Conservation (phyloP, 2,329 filamentous ascomycete species). For the Diaporthe eres region DNA sequence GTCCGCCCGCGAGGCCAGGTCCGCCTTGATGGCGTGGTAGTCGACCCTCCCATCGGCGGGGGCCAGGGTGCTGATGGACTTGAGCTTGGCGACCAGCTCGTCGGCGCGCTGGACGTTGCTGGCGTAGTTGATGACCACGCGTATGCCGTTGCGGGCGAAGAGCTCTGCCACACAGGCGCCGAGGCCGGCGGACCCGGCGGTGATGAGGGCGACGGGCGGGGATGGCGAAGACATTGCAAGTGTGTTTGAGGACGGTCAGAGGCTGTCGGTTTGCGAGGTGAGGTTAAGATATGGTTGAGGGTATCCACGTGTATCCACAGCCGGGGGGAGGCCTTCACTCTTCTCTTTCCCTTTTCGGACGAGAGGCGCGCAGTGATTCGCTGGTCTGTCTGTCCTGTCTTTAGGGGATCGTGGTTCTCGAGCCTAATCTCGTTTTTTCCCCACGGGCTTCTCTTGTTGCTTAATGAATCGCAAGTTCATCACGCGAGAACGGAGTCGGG, state of each 20-base stretch:
- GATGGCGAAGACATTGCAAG: slow-evolving; percentile 50
- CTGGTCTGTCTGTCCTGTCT: not conserved
- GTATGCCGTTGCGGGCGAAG: slow-evolving; percentile 77
- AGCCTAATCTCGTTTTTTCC: not conserved
- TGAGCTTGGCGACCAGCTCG: slow-evolving; percentile 68
- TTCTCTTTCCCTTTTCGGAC: slow-evolving; percentile 26
- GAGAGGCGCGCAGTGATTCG: slow-evolving; percentile 31
- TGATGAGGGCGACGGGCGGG: slow-evolving; percentile 59
- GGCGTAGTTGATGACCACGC: slow-evolving; percentile 82
- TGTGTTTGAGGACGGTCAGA: not conserved
- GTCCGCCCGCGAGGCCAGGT: slow-evolving; percentile 73
- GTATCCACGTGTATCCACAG: slow-evolving; percentile 24
- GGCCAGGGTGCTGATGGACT: slow-evolving; percentile 62
- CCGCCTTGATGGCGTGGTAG: slow-evolving; percentile 73
- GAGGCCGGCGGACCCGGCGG: slow-evolving; percentile 74
- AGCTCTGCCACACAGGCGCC: slow-evolving; percentile 77
- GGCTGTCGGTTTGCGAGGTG: not conserved
- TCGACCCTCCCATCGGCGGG: slow-evolving; percentile 50
- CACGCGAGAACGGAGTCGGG: slow-evolving; percentile 19
- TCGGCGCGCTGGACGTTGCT: slow-evolving; percentile 72
- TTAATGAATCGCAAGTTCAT: slow-evolving; percentile 16
- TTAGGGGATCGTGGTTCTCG: slow-evolving; percentile 1
- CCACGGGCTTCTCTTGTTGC: slow-evolving; percentile 10
- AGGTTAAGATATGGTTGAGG: not conserved
- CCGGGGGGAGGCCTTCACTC: not conserved